Evolutionary conservation across 2,329 filamentous ascomycete species (phyloP).

Genomic region (Penicillium griseofulvum): DNA sequence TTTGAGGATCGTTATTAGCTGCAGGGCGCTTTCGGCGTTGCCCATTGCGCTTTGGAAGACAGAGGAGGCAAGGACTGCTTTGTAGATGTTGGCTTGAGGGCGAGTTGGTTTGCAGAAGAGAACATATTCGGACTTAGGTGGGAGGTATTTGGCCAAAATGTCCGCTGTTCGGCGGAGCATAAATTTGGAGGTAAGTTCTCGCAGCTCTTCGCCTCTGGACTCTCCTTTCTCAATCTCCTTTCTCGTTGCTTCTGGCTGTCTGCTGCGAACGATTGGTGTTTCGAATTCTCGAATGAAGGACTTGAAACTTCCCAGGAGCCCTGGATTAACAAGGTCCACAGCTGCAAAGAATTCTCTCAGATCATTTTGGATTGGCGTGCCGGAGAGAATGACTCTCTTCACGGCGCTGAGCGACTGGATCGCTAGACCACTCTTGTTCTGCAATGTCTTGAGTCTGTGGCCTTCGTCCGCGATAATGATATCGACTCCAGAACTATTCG

Average conservation of each 20-base stretch:
- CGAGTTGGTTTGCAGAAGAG: constrained; percentile 63
- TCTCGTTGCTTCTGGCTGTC: constrained; percentile 61
- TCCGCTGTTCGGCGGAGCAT: constrained; percentile 66
- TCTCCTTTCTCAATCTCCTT: constrained; percentile 64
- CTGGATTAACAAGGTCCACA: constrained; percentile 68
- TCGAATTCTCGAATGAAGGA: constrained; percentile 66
- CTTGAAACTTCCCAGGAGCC: constrained; percentile 60
- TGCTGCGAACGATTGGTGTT: constrained; percentile 60
- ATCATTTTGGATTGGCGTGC: constrained; percentile 68
- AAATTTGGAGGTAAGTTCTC: constrained; percentile 60
- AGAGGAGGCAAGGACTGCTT: constrained; percentile 62
- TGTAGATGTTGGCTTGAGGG: constrained; percentile 61
- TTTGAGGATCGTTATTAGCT: constrained; percentile 70
- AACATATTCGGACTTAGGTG: constrained; percentile 66
- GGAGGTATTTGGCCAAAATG: constrained; percentile 64
- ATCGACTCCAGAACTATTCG: constrained; percentile 62
- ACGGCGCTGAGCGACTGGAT: constrained; percentile 63
- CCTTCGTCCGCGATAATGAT: constrained; percentile 70
- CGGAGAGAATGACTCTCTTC: constrained; percentile 62
- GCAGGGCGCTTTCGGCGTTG: constrained; percentile 61
- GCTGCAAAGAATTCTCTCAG: constrained; percentile 66
- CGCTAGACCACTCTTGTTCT: constrained; percentile 65
- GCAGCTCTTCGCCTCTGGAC: constrained; percentile 60
- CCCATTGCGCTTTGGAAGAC: constrained; percentile 62
- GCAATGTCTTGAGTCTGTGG: constrained; percentile 65